phyloP scores from a whole-genome alignment of 805 yeast genomes.

The Wickerhamiella vanderwaltii region DNA sequence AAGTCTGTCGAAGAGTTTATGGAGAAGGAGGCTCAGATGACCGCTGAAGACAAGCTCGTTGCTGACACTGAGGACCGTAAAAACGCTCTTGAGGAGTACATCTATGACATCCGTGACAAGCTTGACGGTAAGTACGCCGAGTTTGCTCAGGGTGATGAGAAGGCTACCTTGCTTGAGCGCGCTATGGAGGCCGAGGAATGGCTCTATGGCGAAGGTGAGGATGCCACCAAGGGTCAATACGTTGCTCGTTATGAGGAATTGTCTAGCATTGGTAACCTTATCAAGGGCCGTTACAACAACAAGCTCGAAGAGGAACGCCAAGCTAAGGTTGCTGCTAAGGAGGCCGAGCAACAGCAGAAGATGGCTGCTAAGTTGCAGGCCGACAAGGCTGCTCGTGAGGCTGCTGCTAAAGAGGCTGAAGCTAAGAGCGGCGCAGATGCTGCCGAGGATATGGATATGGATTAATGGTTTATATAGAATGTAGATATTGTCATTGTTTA shows the following conservation, averaged over 20 bases:
- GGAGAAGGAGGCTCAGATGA: constrained; percentile 77
- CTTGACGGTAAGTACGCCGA: constrained; percentile 80
- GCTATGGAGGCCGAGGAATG: constrained; percentile 88
- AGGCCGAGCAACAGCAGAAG: constrained; percentile 71
- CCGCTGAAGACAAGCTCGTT: constrained; percentile 86
- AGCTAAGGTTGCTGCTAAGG: constrained; percentile 73
- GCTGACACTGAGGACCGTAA: constrained; percentile 98
- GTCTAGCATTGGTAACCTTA: constrained; percentile 85
- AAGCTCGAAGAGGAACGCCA: constrained; percentile 94
- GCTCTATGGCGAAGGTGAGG: constrained; percentile 96
- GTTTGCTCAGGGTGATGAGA: constrained; percentile 87
- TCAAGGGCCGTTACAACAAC: constrained; percentile 87
- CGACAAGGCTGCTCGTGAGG: constrained; percentile 48
- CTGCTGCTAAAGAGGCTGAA: constrained; percentile 27
- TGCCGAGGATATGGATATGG: constrained; percentile 23
- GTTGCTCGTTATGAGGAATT: constrained; percentile 97
- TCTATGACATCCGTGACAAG: constrained; percentile 93
- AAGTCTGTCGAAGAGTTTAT: constrained; percentile 49
- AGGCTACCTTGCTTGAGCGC: constrained; percentile 58
- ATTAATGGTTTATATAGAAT: constrained; percentile 4
- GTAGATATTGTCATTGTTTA: too few species aligned
- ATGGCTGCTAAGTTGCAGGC: constrained; percentile 78
- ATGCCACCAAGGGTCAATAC: constrained; percentile 90
- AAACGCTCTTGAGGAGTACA: constrained; percentile 97
- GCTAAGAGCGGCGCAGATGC: constrained; percentile 29